Conservation (phyloP, 1,139 yeast species). For the Pichia kudriavzevii region DNA sequence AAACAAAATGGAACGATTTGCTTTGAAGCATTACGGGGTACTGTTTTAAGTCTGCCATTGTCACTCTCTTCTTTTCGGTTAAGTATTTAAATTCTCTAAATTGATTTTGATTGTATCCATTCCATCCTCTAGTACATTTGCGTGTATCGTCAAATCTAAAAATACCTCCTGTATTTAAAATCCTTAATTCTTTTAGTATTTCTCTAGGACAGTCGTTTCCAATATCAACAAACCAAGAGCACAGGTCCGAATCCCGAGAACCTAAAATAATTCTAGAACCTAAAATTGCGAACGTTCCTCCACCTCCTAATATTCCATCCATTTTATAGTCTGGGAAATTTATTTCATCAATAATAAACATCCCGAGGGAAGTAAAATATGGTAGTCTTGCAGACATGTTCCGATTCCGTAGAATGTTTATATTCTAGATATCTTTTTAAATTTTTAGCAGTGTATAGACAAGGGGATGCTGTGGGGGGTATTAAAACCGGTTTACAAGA, state of each 20-base stretch:
- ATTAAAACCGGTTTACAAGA: too few species aligned
- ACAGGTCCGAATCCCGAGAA: constrained; percentile 27
- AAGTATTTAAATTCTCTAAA: constrained; percentile 48
- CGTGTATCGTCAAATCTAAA: constrained; percentile 47
- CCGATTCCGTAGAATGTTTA: too few species aligned
- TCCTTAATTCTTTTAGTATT: constrained; percentile 38
- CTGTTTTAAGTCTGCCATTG: constrained; percentile 47
- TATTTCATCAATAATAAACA: constrained; percentile 90
- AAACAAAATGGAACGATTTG: constrained; percentile 60
- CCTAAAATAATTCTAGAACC: constrained; percentile 61
- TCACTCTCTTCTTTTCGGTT: constrained; percentile 60
- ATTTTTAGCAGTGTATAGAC: too few species aligned
- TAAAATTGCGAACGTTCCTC: constrained; percentile 75
- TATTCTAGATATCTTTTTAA: too few species aligned
- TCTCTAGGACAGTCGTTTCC: constrained; percentile 68
- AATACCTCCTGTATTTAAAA: constrained; percentile 58
- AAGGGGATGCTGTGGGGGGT: too few species aligned
- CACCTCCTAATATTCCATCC: constrained; percentile 73
- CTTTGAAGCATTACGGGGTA: constrained; percentile 34
- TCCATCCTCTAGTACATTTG: constrained; percentile 75
- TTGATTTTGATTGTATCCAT: constrained; percentile 59
- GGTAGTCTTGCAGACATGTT: constrained; percentile 13
- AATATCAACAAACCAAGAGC: constrained; percentile 69
- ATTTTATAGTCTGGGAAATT: constrained; percentile 44
- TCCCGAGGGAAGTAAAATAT: constrained; percentile 62